A percentile compares a stretch with the other conserved stretches of the same genome.
Evolutionary conservation across 345 rosid species (phyloP).

Genomic region (Populus alba): DNA sequence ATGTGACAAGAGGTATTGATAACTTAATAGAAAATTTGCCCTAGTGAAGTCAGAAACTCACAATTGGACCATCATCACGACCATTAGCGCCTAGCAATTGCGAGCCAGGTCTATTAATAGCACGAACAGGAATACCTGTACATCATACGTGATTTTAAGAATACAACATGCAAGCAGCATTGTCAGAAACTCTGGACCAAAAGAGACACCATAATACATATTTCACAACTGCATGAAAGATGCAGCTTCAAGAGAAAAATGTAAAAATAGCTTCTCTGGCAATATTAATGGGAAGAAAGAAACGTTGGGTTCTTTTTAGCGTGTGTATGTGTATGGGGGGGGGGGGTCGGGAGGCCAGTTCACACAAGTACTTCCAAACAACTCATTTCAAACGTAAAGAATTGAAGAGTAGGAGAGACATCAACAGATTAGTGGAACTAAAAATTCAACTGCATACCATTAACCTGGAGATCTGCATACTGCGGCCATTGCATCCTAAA

Average conservation of each 20-base stretch:
- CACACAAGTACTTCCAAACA: not conserved
- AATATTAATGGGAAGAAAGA: not conserved
- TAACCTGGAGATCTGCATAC: conserved; percentile 79
- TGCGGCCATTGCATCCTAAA: conserved; percentile 99
- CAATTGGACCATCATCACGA: conserved; percentile 97
- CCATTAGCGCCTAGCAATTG: conserved; percentile 90
- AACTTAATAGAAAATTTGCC: not conserved
- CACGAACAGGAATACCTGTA: conserved; percentile 68
- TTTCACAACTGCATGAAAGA: not conserved
- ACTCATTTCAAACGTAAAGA: not conserved
- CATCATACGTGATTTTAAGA: not conserved
- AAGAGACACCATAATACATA: not conserved
- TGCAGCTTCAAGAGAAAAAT: not conserved
- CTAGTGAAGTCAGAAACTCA: conserved; percentile 38
- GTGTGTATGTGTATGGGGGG: no score
- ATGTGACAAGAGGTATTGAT: not conserved
- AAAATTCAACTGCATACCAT: conserved; percentile 54
- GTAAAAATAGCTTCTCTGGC: not conserved
- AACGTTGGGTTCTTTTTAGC: not conserved
- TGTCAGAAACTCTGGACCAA: not conserved
- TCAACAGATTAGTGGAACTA: conserved; percentile 1
- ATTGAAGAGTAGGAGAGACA: conserved; percentile 4
- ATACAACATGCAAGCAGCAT: not conserved
- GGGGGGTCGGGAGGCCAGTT: no score
- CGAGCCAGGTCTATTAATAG: conserved; percentile 82